A percentile compares a stretch with the other conserved stretches of the same genome.
These are phyloP conservation scores for Cercospora sesami DNA, from an alignment of 2,329 filamentous ascomycete species.

Conservation along the genomic window DNA sequence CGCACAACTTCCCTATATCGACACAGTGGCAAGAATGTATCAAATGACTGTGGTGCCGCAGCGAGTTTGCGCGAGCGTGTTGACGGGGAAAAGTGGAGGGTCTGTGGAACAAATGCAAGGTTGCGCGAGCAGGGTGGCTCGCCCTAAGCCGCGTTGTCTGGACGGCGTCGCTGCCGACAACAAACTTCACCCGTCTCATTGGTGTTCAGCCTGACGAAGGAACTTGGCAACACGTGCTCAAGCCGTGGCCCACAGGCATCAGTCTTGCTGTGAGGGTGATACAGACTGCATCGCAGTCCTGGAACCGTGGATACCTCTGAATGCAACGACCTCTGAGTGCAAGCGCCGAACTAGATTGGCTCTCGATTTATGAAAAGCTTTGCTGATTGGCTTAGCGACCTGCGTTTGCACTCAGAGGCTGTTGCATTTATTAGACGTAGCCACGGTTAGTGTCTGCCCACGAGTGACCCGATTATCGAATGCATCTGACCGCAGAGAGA, in stretches of 20 bases:
- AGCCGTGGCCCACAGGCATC: background rate
- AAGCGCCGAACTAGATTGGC: too few species aligned
- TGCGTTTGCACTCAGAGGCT: too few species aligned
- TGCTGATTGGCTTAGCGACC: too few species aligned
- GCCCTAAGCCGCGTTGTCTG: conserved; percentile 7
- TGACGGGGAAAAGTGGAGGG: background rate
- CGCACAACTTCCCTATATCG: background rate
- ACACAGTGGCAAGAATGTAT: background rate
- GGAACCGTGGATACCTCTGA: too few species aligned
- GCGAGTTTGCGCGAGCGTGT: conserved; percentile 3
- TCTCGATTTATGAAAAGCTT: too few species aligned
- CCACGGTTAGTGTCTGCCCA: background rate
- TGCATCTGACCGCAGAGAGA: background rate
- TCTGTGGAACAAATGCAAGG: conserved; percentile 2
- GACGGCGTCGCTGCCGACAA: background rate
- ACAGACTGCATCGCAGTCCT: background rate
- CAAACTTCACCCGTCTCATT: conserved; percentile 1
- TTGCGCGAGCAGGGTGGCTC: background rate
- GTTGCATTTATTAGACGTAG: too few species aligned
- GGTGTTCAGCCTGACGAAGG: background rate
- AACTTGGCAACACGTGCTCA: conserved; percentile 2
- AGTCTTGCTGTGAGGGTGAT: background rate
- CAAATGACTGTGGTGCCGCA: conserved; percentile 2
- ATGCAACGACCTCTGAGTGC: too few species aligned
- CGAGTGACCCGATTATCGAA: background rate